A percentile compares a stretch with the other conserved stretches of the same genome.
Evolutionary conservation across 805 yeast genomes (phyloP).

Genomic region (Kodamaea leandrae): DNA sequence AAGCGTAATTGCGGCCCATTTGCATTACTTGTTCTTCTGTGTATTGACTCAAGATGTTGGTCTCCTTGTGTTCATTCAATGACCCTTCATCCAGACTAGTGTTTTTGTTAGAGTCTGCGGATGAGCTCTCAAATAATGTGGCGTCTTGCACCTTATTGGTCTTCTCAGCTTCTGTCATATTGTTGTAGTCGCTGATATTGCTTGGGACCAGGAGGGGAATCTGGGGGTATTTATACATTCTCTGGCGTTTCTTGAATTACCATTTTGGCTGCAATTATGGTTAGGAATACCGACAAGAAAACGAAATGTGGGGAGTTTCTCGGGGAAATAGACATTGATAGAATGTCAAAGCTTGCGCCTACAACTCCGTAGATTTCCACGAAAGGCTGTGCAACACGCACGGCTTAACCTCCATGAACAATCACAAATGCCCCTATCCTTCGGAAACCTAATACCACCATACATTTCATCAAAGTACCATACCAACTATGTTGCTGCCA

Average conservation of each 20-base stretch:
- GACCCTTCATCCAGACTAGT: not conserved
- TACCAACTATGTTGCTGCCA: too few relatives aligned
- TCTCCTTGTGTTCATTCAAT: not conserved
- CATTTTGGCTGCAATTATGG: not conserved
- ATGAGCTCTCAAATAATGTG: not conserved
- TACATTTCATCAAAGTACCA: too few relatives aligned
- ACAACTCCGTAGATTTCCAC: too few relatives aligned
- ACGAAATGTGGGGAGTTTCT: not conserved
- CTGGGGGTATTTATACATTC: not conserved
- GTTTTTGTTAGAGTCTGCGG: not conserved
- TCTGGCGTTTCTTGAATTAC: too few relatives aligned
- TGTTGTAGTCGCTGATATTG: too few relatives aligned
- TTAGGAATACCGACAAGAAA: not conserved
- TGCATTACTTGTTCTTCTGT: constrained; percentile 61
- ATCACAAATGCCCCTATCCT: too few relatives aligned
- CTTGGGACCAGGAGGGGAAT: too few relatives aligned
- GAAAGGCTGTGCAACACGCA: too few relatives aligned
- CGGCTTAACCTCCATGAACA: too few relatives aligned
- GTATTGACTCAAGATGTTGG: constrained; percentile 54
- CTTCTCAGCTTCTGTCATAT: not conserved
- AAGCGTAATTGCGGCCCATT: constrained; percentile 68
- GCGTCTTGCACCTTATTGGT: not conserved
- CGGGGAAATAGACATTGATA: not conserved
- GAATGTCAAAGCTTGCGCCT: too few relatives aligned
- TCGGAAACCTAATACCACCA: too few relatives aligned